These are phyloP conservation scores for Ampelomyces quisqualis DNA, from an alignment of 2,329 filamentous ascomycete species.

Conservation along the genomic window DNA sequence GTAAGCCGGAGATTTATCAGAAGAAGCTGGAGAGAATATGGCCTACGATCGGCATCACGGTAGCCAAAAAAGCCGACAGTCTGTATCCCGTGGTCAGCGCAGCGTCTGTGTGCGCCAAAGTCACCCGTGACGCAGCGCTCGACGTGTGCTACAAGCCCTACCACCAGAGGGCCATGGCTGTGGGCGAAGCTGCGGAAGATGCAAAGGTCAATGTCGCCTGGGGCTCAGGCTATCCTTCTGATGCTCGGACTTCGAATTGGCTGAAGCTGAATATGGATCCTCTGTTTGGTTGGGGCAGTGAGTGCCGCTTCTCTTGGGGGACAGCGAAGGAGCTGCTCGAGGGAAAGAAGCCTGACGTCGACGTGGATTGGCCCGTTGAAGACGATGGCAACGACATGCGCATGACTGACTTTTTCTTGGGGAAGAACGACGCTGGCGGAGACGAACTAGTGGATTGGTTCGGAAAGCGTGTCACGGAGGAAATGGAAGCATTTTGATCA, in stretches of 20 bases:
- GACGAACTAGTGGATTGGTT: constrained; percentile 81
- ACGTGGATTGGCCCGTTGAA: constrained; percentile 84
- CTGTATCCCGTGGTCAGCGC: constrained; percentile 91
- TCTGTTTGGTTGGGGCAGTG: constrained; percentile 90
- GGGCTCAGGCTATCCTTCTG: constrained; percentile 93
- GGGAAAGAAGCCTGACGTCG: constrained; percentile 64
- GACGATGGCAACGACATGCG: constrained; percentile 66
- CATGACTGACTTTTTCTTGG: constrained; percentile 74
- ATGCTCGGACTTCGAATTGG: constrained; percentile 78
- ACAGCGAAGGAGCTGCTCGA: constrained; percentile 94
- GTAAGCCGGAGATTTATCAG: constrained; percentile 80
- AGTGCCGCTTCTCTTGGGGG: constrained; percentile 94
- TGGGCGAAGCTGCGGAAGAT: constrained; percentile 25
- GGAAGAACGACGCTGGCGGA: constrained; percentile 49
- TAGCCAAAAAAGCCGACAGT: constrained; percentile 78
- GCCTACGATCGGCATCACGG: constrained; percentile 60
- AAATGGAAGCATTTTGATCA: constrained; percentile 69
- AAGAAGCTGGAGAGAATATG: constrained; percentile 80
- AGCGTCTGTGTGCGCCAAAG: constrained; percentile 92
- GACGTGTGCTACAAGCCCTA: constrained; percentile 71
- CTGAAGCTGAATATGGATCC: constrained; percentile 84
- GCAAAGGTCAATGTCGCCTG: constrained; percentile 56
- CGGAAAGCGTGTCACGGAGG: constrained; percentile 67
- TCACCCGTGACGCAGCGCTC: constrained; percentile 86
- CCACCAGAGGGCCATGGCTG: constrained; percentile 22